Conservation (phyloP, 441 rosid genomes). For the Eutrema salsugineum region DNA sequence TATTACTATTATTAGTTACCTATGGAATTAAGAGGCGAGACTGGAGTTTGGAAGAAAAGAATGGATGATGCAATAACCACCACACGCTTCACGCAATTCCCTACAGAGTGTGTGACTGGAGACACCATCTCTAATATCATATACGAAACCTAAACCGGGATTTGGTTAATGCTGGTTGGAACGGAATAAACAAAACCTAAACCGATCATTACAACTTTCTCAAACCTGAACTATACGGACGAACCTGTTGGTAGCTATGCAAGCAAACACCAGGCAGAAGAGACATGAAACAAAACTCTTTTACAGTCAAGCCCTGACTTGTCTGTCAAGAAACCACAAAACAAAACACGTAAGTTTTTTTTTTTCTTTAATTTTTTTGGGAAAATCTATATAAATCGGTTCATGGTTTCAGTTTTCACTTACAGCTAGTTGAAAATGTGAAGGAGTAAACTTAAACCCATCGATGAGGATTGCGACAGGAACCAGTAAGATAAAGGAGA, state of each 20-base stretch:
- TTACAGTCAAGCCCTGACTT: constrained; percentile 39
- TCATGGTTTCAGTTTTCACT: constrained; percentile 22
- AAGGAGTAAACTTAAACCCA: constrained; percentile 51
- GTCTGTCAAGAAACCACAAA: constrained; percentile 43
- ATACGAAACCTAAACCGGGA: constrained; percentile 46
- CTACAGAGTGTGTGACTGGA: constrained; percentile 66
- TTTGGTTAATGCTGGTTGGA: neutral
- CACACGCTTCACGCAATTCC: constrained; percentile 63
- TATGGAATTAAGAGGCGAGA: constrained; percentile 45
- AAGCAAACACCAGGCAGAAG: constrained; percentile 61
- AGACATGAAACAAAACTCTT: constrained; percentile 43
- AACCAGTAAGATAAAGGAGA: constrained; percentile 49
- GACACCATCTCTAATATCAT: constrained; percentile 59
- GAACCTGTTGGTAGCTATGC: constrained; percentile 63
- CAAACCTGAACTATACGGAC: neutral
- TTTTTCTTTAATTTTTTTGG: neutral
- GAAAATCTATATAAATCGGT: neutral
- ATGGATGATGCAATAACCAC: constrained; percentile 57
- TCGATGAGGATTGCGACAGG: constrained; percentile 51
- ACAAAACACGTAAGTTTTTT: neutral
- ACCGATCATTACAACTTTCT: neutral
- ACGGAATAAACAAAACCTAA: neutral
- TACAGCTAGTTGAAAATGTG: constrained; percentile 49
- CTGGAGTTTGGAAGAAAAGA: constrained; percentile 50
- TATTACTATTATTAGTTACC: constrained; percentile 25